Conservation (phyloP, 2,329 filamentous ascomycete species). For the Colletotrichum falcatum region DNA sequence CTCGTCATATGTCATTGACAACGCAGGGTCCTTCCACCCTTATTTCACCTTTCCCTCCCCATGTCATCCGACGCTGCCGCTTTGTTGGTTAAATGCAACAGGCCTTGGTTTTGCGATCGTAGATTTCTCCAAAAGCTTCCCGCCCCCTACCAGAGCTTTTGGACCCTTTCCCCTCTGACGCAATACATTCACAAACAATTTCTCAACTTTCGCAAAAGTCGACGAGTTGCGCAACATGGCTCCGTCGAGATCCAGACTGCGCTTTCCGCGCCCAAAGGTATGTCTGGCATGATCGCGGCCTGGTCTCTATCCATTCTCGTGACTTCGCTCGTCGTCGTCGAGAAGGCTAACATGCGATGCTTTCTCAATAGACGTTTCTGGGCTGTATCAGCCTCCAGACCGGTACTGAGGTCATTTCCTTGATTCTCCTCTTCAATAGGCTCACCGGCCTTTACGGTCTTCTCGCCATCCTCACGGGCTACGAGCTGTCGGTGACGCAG, state of each 20-base stretch:
- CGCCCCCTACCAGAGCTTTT: slow-evolving; percentile 29
- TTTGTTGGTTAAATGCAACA: slow-evolving; percentile 29
- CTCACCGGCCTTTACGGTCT: slow-evolving; percentile 91
- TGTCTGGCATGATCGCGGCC: slow-evolving; percentile 1
- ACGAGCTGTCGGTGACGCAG: slow-evolving; percentile 83
- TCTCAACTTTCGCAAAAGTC: not conserved
- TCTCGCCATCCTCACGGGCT: slow-evolving; percentile 88
- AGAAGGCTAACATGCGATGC: slow-evolving; percentile 4
- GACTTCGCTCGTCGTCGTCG: not conserved
- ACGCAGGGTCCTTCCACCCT: slow-evolving; percentile 39
- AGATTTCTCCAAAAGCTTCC: slow-evolving; percentile 9
- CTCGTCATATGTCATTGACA: slow-evolving; percentile 38
- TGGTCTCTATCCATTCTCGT: not conserved
- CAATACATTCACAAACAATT: slow-evolving; percentile 1
- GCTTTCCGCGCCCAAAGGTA: slow-evolving; percentile 48
- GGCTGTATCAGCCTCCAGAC: slow-evolving; percentile 88
- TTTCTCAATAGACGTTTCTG: slow-evolving; percentile 76
- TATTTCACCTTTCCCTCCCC: slow-evolving; percentile 8
- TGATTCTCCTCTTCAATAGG: slow-evolving; percentile 91
- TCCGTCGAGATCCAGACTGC: slow-evolving; percentile 40
- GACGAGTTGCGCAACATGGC: slow-evolving; percentile 19
- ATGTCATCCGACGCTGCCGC: slow-evolving; percentile 38
- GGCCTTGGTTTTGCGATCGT: not conserved
- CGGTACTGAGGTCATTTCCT: slow-evolving; percentile 85
- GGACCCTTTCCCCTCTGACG: slow-evolving; percentile 34